Evolutionary conservation across 2,329 filamentous ascomycete species (phyloP), one percentile per base, ranked within the genome.

Genomic region (Nigrospora osmanthi): DNA sequence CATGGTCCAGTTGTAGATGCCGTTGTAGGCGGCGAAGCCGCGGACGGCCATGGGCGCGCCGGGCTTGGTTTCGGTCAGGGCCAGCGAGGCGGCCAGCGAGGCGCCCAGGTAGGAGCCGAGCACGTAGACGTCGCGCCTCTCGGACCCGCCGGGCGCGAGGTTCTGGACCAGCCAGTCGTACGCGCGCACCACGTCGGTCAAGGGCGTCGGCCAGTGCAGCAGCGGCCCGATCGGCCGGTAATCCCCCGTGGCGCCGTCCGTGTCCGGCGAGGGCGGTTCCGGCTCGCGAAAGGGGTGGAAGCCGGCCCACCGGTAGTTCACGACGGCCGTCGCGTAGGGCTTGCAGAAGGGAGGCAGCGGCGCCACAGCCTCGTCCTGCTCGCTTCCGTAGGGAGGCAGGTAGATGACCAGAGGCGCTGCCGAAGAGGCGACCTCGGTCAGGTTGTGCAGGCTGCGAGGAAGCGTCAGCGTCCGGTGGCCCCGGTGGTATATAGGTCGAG

Each of bases 1-100:
- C 58, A 68, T 75, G 46, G 77, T 79, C 80, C 80, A 83, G 62
- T 83, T 75, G 62, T 80, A 83, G 47, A 83, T 69, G 36, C 78
- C 80, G 51, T 83, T 79, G 59, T 74, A 74, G 9, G 72, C 70
- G 14, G 78, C 62, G 31, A 81, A 58, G 9, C 78, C 78, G 11
- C 74, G 68, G 37, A 83, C 65, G 35, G 65, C 67, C 54, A 76
- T 67, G 31, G 54, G 60, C 13, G 61, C 54, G 44, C 72, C 63
- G 2, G 62, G 52, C 38, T 69, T 65, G 1, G 70, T 63, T 56
- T 82, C 77, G 2, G 78, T 83, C 37, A 84, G 59, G 10, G 78
- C 72, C 3, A 83, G 64, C 1, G 76, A 72, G 13, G 72, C 64
- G 28, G 77, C 80, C 9, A 84, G 64, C 13, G 72, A 68, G 33